Percentiles rank a stretch among this genome's conserved stretches.
Evolutionary conservation across 1,284 basidiomycete species (phyloP).

Genomic region (Mycosarcoma mackinlayi): DNA sequence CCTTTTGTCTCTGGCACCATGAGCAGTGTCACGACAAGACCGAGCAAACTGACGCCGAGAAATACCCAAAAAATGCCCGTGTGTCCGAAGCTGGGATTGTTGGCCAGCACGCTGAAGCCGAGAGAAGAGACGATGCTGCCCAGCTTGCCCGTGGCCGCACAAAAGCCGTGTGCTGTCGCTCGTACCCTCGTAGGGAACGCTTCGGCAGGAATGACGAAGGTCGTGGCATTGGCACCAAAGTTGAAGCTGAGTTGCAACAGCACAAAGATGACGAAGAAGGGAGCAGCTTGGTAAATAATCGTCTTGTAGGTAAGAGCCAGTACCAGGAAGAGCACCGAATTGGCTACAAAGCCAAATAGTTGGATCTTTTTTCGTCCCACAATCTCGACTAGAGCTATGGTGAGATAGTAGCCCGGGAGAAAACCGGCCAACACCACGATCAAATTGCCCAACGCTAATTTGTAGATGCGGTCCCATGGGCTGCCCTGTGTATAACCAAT

Average conservation of each 20-base stretch:
- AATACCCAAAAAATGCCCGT: constrained; percentile 56
- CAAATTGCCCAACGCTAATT: constrained; percentile 70
- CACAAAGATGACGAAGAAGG: constrained; percentile 81
- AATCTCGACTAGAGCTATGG: constrained; percentile 36
- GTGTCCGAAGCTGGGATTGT: constrained; percentile 23
- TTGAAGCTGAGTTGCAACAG: constrained; percentile 72
- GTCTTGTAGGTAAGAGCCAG: constrained; percentile 57
- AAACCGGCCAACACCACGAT: constrained; percentile 53
- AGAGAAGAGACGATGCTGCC: constrained; percentile 71
- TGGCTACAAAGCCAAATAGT: constrained; percentile 60
- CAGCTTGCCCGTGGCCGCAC: constrained; percentile 70
- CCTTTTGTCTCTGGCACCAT: constrained; percentile 53
- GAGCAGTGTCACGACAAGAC: constrained; percentile 39
- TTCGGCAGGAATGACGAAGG: constrained; percentile 79
- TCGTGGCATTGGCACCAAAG: constrained; percentile 80
- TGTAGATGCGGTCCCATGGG: constrained; percentile 71
- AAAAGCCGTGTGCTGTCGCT: constrained; percentile 71
- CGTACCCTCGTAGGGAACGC: constrained; percentile 81
- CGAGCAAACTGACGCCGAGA: constrained; percentile 47
- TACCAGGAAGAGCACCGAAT: constrained; percentile 56
- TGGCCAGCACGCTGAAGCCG: constrained; percentile 43
- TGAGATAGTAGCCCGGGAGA: constrained; percentile 60
- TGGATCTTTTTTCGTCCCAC: constrained; percentile 64
- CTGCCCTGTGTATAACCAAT: constrained; percentile 72
- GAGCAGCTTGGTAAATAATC: constrained; percentile 69